A percentile compares a stretch with the other conserved stretches of the same genome.
phyloP scores from a whole-genome alignment of 257 asterid genomes.

The Mitragyna speciosa region DNA sequence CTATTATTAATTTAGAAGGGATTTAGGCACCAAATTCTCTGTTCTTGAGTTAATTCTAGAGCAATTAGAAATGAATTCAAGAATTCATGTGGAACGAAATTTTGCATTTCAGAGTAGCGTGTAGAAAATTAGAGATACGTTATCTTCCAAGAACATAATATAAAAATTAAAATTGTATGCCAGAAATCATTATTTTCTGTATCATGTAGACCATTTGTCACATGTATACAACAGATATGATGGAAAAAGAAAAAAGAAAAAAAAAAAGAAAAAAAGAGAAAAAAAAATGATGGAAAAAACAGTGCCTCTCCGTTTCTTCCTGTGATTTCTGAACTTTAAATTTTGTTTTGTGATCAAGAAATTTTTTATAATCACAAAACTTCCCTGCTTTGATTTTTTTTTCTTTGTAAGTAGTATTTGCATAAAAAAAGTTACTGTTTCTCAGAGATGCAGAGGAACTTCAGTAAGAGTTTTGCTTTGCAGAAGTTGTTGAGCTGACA shows the following conservation, averaged over 20 bases:
- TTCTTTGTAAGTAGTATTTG: neutral
- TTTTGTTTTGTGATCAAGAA: neutral
- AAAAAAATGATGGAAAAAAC: neutral
- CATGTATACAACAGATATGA: neutral
- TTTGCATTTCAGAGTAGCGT: too few species aligned
- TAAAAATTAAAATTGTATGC: neutral
- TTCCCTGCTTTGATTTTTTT: neutral
- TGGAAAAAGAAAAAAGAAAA: too few species aligned
- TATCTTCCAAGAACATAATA: neutral
- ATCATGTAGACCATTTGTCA: neutral
- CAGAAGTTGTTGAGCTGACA: conserved; percentile 5
- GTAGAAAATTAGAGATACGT: neutral
- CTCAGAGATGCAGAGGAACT: neutral
- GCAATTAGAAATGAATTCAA: neutral
- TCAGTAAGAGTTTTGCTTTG: neutral
- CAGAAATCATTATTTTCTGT: neutral
- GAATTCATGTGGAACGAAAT: neutral
- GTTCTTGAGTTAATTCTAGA: neutral
- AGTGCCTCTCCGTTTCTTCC: neutral
- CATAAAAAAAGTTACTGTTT: neutral
- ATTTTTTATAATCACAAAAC: neutral
- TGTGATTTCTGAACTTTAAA: neutral
- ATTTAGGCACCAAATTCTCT: neutral
- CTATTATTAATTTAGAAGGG: too few species aligned
- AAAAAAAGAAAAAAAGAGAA: too few species aligned